Base-by-base conservation (phyloP, 176 grass and related monocot species). In the Oryza longistaminata region DNA sequence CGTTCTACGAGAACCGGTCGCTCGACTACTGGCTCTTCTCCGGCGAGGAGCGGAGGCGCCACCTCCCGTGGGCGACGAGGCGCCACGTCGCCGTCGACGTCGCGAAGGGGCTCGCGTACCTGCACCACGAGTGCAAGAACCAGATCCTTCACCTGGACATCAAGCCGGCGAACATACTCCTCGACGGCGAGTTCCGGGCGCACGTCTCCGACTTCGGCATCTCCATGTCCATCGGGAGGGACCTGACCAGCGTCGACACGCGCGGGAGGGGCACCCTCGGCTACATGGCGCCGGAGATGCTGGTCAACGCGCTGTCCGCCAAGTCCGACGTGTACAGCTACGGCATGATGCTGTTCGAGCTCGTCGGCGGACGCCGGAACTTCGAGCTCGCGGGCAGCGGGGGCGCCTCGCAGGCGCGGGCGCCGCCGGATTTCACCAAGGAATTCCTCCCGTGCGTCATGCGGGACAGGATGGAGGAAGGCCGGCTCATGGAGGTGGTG, bases 141-240 rank as follows among this genome's bases (percentile, higher is more conserved):
- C 78, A 83, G 37, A 79, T 92, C 62, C 84, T 94, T 9, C 90
- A 92, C 86, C 90, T 94, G 14, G 90, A 92, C 45, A 65, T 95
- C 64, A 95, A 92, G 83, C 93, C 93, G 14, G 88, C 86, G 64
- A 95, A 92, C 86, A 95, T 92, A 62, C 87, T 95, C 14, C 93
- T 95, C 61, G 85, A 95, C 81, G 87, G 66, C 17, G 19, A 40
- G 1, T 82, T 95, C 73, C 78, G 64, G 7, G 93, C 90, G 22
- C 53, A 92, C 27, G 31, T 94, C 19, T 83, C 90, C 1, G 93
- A 95, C 83, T 92, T 95, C 70, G 90, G 90, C 52, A 60, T 95
- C 43, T 95, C 88, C 79, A 88, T 84, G 73, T 66, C 89, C 76
- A 85, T 92, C 48, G 82, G 85, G 0, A 71, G 61, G 50, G 90